Conservation (phyloP, 2,329 filamentous ascomycete species). For the Xylaria sp. region DNA sequence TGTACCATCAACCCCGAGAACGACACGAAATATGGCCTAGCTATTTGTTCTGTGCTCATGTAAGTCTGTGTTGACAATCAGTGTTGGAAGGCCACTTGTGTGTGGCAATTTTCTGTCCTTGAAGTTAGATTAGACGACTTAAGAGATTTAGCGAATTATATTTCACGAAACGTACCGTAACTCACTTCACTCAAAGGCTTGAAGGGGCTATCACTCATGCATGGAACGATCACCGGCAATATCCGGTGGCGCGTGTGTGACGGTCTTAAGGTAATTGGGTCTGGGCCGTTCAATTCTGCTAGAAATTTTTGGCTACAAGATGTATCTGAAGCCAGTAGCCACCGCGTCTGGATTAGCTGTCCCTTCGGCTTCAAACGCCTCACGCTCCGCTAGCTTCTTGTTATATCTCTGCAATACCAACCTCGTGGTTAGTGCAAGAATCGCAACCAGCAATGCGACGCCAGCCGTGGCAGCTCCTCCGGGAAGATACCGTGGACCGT, state of each 20-base stretch:
- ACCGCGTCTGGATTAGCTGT: conserved; percentile 25
- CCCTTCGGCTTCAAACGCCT: conserved; percentile 45
- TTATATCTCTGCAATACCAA: conserved; percentile 70
- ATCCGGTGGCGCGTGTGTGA: background rate
- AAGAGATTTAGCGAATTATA: background rate
- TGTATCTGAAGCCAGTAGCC: conserved; percentile 45
- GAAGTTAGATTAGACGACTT: background rate
- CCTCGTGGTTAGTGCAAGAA: conserved; percentile 65
- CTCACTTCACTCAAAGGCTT: background rate
- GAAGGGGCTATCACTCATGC: background rate
- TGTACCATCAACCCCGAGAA: background rate
- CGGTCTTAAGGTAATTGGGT: background rate
- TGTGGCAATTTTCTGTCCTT: background rate
- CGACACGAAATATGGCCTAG: background rate
- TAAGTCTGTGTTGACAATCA: background rate
- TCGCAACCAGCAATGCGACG: conserved; percentile 69
- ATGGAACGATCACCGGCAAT: background rate
- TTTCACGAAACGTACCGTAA: background rate
- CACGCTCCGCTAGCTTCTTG: conserved; percentile 63
- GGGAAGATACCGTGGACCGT: conserved; percentile 58
- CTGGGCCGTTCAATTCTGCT: background rate
- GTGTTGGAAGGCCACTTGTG: background rate
- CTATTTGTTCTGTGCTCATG: background rate
- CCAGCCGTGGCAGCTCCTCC: conserved; percentile 71
- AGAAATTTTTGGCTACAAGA: conserved; percentile 35